phyloP scores from a whole-genome alignment of 2,329 filamentous ascomycete genomes.

The Lasiodiplodia citricola region DNA sequence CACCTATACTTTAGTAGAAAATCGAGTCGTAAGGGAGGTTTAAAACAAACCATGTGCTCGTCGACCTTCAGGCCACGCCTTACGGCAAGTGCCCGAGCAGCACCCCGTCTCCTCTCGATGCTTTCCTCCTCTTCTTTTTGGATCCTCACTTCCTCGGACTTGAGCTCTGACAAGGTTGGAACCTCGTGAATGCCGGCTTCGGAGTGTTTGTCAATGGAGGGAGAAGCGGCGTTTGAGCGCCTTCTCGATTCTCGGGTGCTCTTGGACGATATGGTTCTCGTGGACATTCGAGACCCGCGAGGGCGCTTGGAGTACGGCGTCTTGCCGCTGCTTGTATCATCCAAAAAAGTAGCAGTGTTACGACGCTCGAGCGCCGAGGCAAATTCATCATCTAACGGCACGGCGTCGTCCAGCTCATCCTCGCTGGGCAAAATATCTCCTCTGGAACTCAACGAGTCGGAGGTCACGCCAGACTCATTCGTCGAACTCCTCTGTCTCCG shows the following conservation, averaged over 20 bases:
- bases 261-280: constrained; percentile 52
- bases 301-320: constrained; percentile 50
- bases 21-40: constrained; percentile 29
- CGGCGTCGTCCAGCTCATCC: constrained; percentile 83
- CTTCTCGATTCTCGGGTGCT: constrained; percentile 43
- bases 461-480: constrained; percentile 77
- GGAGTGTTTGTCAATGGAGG: constrained; percentile 10
- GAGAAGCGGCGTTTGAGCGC: constrained; percentile 24
- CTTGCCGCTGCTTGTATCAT: constrained; percentile 74
- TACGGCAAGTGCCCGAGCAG: constrained; percentile 61
- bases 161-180: constrained; percentile 60
- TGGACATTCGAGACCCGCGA: constrained; percentile 54
- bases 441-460: constrained; percentile 83
- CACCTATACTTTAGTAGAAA: constrained; percentile 27
- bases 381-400: constrained; percentile 92
- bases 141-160: constrained; percentile 62
- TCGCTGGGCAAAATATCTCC: constrained; percentile 93
- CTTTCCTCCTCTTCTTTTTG: constrained; percentile 62
- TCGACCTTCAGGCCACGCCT: constrained; percentile 56
- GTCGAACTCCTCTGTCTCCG: constrained; percentile 76
- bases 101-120: constrained; percentile 58
- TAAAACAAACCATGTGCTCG: constrained; percentile 22
- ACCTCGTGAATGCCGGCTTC: constrained; percentile 30
- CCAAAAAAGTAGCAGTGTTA: constrained; percentile 61
- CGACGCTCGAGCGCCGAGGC: constrained; percentile 79